phyloP scores from a whole-genome alignment of 768 basidiomycete genomes.

The Mrakia blollopis region DNA sequence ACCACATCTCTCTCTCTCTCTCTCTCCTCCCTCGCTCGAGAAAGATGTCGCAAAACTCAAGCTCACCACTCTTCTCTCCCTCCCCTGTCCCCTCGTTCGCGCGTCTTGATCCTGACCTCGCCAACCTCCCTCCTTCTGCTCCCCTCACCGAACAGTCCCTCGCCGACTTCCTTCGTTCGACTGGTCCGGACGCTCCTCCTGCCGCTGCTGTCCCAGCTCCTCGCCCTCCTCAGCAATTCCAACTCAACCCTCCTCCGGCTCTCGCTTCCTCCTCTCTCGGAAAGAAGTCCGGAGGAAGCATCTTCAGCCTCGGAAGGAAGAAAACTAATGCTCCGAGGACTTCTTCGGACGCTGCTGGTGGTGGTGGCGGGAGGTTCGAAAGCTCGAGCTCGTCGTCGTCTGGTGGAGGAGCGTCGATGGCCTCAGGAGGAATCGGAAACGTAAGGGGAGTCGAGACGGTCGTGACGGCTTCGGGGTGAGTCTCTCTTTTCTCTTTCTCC shows the following conservation, averaged over 20 bases:
- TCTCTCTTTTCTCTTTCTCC: background rate
- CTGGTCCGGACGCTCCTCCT: background rate
- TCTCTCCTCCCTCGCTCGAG: background rate
- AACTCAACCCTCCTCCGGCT: background rate
- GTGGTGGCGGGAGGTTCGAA: no score
- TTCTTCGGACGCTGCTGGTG: background rate
- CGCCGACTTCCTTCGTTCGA: conserved; percentile 9
- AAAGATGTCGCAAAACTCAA: background rate
- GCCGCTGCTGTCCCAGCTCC: background rate
- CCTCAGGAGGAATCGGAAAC: background rate
- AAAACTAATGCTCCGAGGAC: background rate
- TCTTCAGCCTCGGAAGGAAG: conserved; percentile 7
- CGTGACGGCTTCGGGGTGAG: conserved; percentile 4
- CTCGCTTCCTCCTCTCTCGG: background rate
- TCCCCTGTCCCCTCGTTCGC: background rate
- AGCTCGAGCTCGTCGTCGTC: background rate
- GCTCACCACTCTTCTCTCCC: background rate
- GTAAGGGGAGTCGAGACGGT: conserved; percentile 2
- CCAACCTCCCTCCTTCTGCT: background rate
- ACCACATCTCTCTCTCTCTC: background rate
- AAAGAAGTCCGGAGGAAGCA: background rate
- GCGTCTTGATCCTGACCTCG: background rate
- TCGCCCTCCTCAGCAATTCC: background rate
- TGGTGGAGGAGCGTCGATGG: background rate
- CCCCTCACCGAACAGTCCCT: background rate